Evolutionary conservation across 1,284 basidiomycete species (phyloP), one percentile per base, ranked within the genome.

Genomic region (Boletus sp.): DNA sequence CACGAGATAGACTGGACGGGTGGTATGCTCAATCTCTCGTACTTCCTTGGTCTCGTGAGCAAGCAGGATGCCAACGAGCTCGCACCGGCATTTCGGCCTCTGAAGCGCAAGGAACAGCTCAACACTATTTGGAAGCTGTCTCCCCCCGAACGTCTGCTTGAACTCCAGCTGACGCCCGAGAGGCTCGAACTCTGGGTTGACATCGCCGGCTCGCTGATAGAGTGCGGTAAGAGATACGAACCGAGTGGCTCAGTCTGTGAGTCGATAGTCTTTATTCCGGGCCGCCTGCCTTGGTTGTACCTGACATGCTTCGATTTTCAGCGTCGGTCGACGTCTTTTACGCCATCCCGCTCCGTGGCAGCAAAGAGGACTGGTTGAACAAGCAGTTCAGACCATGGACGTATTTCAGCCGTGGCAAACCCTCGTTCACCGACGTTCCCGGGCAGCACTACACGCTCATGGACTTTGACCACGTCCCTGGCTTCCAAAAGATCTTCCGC

Each of bases 1-100:
- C 61, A 65, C 48, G 70, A 75, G 52, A 64, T 74, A 23, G 60
- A 62, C 36, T 72, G 70, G 69, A 60, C 68, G 20, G 64, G 72
- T 13, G 67, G 70, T 32, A 58, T 74, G 53, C 58, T 75, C 40
- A 74, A 72, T 48, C 50, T 64, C 4, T 44, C 56, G 0, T 65
- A 65, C 39, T 66, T 67, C 50, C 55, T 64, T 6, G 54, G 64
- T 39, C 62, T 67, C 33, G 38, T 65, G 17, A 51, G 29, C 45
- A 65, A 65, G 47, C 54, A 65, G n/a, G 56, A 55, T 4, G 54
- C 54, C 17, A 27, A 52, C 13, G 54, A 55, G 5, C 60, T 67
- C 10, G 52, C 50, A 0, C 62, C 58, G 0, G n/a, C 52, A 4
- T 29, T 66, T 41, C 37, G 51, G 46, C 51, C 50, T 1, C 40